Percentiles rank a stretch among this genome's conserved stretches.
Evolutionary conservation across 768 basidiomycete species (phyloP).

Genomic region (Phanerochaete carnosa): DNA sequence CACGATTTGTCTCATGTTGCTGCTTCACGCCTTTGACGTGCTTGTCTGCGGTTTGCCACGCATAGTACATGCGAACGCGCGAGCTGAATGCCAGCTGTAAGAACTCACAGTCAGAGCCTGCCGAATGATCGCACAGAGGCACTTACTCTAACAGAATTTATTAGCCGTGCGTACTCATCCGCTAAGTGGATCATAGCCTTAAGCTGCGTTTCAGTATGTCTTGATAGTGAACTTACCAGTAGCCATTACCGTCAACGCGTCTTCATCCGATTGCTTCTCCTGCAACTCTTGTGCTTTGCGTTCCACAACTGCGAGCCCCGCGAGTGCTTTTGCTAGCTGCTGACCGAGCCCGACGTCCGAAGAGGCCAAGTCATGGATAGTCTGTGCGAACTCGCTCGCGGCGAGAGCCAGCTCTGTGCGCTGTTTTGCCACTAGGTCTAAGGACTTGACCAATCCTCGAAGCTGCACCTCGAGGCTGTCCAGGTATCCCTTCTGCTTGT

Average conservation of each 20-base stretch:
- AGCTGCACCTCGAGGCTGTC: constrained; percentile 90
- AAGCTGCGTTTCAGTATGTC: not conserved
- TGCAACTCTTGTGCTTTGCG: constrained; percentile 71
- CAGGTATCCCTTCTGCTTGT: constrained; percentile 78
- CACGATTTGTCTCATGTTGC: constrained; percentile 77
- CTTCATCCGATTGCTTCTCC: constrained; percentile 73
- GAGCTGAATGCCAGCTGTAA: constrained; percentile 81
- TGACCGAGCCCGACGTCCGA: constrained; percentile 64
- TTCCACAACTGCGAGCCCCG: constrained; percentile 71
- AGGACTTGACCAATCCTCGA: constrained; percentile 80
- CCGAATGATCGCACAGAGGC: not conserved
- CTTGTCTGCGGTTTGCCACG: constrained; percentile 78
- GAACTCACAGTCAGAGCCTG: not conserved
- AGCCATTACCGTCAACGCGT: constrained; percentile 76
- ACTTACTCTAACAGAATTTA: constrained; percentile 80
- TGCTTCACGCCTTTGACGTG: constrained; percentile 71
- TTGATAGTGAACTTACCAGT: constrained; percentile 45
- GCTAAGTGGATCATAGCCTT: constrained; percentile 30
- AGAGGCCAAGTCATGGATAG: constrained; percentile 63
- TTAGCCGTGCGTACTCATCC: constrained; percentile 92
- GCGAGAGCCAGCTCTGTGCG: constrained; percentile 73
- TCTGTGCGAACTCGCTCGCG: constrained; percentile 78
- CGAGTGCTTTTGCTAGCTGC: constrained; percentile 67
- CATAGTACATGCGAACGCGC: constrained; percentile 76
- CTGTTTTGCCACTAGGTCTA: constrained; percentile 82